phyloP scores from a whole-genome alignment of 179 eudicot species.

The Drosera spatulata region DNA sequence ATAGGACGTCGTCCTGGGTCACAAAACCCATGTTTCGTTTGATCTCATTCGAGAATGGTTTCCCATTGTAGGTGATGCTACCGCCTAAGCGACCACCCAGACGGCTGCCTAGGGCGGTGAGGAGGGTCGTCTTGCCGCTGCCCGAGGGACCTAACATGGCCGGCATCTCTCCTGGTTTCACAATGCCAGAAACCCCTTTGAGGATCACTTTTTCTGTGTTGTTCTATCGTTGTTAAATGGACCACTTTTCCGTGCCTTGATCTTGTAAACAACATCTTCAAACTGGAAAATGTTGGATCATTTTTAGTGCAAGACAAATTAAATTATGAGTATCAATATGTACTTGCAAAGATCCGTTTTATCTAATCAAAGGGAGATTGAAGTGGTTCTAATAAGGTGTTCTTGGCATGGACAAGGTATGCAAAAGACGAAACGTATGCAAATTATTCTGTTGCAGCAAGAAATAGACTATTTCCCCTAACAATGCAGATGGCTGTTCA shows the following conservation, averaged over 20 bases:
- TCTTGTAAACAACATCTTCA: conserved; percentile 59
- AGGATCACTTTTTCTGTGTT: conserved; percentile 43
- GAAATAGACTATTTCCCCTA: too few species aligned
- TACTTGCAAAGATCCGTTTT: too few species aligned
- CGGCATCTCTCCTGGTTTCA: conserved; percentile 67
- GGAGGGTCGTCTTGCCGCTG: conserved; percentile 75
- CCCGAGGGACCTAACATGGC: conserved; percentile 91
- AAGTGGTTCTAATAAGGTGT: too few species aligned
- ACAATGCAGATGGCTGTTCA: too few species aligned
- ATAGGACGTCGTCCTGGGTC: conserved; percentile 71
- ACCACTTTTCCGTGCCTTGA: conserved; percentile 18
- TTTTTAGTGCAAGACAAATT: background rate
- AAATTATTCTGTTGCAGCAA: too few species aligned
- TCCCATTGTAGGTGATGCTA: conserved; percentile 41
- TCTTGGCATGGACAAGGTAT: too few species aligned
- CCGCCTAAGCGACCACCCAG: conserved; percentile 44
- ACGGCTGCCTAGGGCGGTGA: conserved; percentile 71
- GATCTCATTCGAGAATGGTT: conserved; percentile 33
- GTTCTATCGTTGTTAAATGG: conserved; percentile 11
- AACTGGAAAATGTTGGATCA: conserved; percentile 29
- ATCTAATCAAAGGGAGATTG: too few species aligned
- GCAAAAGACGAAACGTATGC: too few species aligned
- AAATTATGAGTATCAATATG: too few species aligned
- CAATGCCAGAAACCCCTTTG: conserved; percentile 61
- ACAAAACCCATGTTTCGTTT: conserved; percentile 70